phyloP scores from a whole-genome alignment of 78 protist genomes.

The Tieghemostelium lacteum region DNA sequence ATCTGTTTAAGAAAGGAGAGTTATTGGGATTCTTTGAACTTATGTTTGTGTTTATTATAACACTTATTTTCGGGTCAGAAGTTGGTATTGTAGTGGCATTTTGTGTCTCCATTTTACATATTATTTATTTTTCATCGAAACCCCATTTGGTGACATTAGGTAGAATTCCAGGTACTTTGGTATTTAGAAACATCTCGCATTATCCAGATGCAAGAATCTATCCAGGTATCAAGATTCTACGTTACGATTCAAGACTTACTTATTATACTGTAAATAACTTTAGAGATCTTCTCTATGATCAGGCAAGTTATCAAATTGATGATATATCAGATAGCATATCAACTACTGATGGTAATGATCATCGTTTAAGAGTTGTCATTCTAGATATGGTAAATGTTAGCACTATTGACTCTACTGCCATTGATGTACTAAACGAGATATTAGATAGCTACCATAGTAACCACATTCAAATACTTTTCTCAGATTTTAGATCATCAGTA shows the following conservation, averaged over 20 bases:
- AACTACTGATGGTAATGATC: not conserved
- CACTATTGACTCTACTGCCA: constrained; percentile 58
- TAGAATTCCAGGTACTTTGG: constrained; percentile 62
- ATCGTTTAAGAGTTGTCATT: constrained; percentile 2
- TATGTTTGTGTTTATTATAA: constrained; percentile 34
- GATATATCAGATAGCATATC: not conserved
- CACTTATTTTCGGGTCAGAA: constrained; percentile 57
- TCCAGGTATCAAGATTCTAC: constrained; percentile 44
- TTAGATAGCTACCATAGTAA: constrained; percentile 23
- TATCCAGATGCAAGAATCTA: constrained; percentile 47
- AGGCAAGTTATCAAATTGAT: not conserved
- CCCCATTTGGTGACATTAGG: constrained; percentile 66
- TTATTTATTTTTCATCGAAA: constrained; percentile 71
- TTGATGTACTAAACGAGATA: constrained; percentile 66
- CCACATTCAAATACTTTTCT: constrained; percentile 25
- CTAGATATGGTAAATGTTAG: constrained; percentile 62
- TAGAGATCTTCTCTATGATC: constrained; percentile 7
- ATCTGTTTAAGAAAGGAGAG: constrained; percentile 42
- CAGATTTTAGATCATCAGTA: constrained; percentile 24
- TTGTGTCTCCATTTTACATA: constrained; percentile 60
- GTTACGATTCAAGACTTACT: constrained; percentile 69
- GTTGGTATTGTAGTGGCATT: constrained; percentile 67
- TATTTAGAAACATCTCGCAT: constrained; percentile 55
- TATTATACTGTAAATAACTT: constrained; percentile 72
- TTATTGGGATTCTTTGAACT: constrained; percentile 42